Conservation (phyloP, 495 filamentous ascomycete genomes). For the Podospora anserina region DNA sequence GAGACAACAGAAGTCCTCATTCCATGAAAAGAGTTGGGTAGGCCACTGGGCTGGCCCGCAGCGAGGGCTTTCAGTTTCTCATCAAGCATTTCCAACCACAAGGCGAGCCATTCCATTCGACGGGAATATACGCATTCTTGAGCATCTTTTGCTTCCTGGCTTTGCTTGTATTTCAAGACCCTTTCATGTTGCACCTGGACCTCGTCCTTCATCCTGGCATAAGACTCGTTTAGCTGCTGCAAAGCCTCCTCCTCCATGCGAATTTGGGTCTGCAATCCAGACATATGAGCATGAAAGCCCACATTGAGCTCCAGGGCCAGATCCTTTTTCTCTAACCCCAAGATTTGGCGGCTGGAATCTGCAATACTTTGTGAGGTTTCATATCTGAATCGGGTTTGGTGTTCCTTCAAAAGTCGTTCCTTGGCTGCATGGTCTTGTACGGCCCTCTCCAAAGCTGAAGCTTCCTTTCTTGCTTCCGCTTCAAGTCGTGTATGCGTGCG, state of each 20-base stretch:
- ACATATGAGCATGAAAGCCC: no score
- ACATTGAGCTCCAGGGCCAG: no score
- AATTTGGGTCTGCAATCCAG: background rate
- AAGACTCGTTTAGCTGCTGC: background rate
- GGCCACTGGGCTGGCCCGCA: background rate
- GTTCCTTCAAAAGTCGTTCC: no score
- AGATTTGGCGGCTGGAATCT: no score
- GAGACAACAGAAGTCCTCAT: background rate
- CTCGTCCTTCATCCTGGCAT: background rate
- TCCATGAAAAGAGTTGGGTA: background rate
- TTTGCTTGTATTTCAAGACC: background rate
- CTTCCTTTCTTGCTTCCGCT: background rate
- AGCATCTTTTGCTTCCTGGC: background rate
- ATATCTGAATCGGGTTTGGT: no score
- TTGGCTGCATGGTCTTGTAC: background rate
- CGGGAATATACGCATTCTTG: background rate
- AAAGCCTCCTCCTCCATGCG: background rate
- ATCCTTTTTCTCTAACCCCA: no score
- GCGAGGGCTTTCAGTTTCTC: background rate
- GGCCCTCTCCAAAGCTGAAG: background rate
- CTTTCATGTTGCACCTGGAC: background rate
- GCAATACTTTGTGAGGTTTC: no score
- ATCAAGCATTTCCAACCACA: background rate
- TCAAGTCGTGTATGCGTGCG: background rate
- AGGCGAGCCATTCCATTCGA: background rate